Base-by-base conservation (phyloP, 1,139 yeast genomes). In the Suhomyces bokatorum region DNA sequence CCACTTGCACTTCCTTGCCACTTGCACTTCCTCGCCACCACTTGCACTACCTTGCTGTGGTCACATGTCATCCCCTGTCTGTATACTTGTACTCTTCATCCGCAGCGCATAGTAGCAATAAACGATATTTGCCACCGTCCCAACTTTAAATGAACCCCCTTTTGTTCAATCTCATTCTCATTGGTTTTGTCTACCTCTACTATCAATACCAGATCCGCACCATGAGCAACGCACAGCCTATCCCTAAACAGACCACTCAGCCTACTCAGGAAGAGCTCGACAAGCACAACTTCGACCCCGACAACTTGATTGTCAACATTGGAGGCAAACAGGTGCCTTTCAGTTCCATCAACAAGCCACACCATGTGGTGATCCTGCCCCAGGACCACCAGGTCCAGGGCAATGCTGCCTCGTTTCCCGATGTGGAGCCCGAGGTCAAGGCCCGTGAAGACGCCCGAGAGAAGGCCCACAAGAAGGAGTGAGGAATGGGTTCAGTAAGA, bases 241-340 rank as follows among this genome's bases (percentile, higher is more conserved):
- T 47, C 27, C 43, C 42, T 20, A 20, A 20, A 20, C 24, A 5
- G 24, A 5, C 24, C 24, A 20, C 24, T 6, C 24, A 5, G 24
- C 24, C 24, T 20, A 47, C 55, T 15, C 56, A 56, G 43, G 58
- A 55, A 44, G 57, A 57, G 32, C 30, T 44, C 24, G 58, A 56
- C 38, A 42, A 48, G 27, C 39, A 51, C 27, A 44, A 51, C 39
- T 49, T 56, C 30, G 52, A 58, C 16, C 47, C 49, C 10, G 35
- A 48, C 40, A 51, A 68, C 28, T 46, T 69, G 28, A 47, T 60
- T 22, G 63, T 74, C 20, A 55, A 71, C 42, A 55, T 73, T 33
- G 74, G 73, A 10, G 74, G 73, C 34, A 62, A 58, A 45, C 54
- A 51, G 42, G 75, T 74, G 12, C 78, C 77, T 6, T 64, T 69